phyloP scores from a whole-genome alignment of 768 basidiomycete genomes.

The Stropharia rugosoannulata region DNA sequence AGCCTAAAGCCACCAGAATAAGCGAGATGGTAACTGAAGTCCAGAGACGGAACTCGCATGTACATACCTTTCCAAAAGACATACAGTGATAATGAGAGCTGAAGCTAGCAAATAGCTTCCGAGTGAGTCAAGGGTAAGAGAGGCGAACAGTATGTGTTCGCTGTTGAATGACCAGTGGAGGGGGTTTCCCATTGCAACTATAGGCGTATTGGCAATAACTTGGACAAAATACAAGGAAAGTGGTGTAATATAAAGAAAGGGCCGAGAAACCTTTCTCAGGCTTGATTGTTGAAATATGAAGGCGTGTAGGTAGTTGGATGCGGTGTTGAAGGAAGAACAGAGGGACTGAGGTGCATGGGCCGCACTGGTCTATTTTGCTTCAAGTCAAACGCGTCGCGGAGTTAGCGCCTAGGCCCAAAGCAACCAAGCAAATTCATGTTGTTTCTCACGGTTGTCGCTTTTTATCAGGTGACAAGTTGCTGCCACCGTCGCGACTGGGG shows the following conservation, averaged over 20 bases:
- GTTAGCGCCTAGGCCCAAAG: too few relatives aligned
- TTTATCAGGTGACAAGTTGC: too few relatives aligned
- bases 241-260: not conserved
- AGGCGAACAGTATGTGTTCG: conserved; percentile 39
- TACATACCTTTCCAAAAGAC: conserved; percentile 58
- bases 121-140: conserved; percentile 43
- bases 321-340: too few relatives aligned
- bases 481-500: too few relatives aligned
- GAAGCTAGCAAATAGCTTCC: conserved; percentile 47
- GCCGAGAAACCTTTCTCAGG: too few relatives aligned
- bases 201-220: not conserved
- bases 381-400: too few relatives aligned
- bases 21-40: not conserved
- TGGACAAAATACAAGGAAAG: not conserved
- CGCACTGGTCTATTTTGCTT: too few relatives aligned
- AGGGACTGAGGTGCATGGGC: too few relatives aligned
- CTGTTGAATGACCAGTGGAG: conserved; percentile 43
- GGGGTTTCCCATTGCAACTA: conserved; percentile 10
- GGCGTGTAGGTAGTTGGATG: too few relatives aligned
- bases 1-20: conserved; percentile 32
- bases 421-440: too few relatives aligned
- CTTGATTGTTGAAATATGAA: too few relatives aligned
- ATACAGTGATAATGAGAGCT: conserved; percentile 44
- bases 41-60: not conserved
- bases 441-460: too few relatives aligned